A percentile compares a stretch with the other conserved stretches of the same genome.
Evolutionary conservation across 2,329 filamentous ascomycete genomes (phyloP).

Genomic region (Aspergillus fructus): DNA sequence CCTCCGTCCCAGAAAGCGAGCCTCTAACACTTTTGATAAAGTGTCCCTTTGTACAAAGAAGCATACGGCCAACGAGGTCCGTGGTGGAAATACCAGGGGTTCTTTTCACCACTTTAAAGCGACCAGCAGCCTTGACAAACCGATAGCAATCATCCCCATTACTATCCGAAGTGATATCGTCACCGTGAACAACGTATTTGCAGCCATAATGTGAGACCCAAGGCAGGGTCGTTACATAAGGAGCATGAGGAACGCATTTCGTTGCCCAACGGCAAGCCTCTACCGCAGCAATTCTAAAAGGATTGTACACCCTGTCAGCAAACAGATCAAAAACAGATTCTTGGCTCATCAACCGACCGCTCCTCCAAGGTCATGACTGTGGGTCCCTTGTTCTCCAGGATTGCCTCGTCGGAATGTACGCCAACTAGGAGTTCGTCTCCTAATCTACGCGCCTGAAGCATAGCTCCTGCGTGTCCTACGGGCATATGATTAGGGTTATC

Average conservation of each 20-base stretch:
- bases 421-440: constrained; percentile 87
- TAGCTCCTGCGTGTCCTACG: constrained; percentile 88
- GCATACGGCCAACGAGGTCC: constrained; percentile 96
- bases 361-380: constrained; percentile 95
- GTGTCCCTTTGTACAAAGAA: constrained; percentile 91
- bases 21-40: constrained; percentile 80
- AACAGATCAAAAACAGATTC: neutral
- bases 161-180: constrained; percentile 95
- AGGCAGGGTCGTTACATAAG: constrained; percentile 88
- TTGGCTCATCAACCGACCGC: constrained; percentile 53
- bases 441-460: constrained; percentile 90
- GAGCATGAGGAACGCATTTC: constrained; percentile 75
- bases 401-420: constrained; percentile 92
- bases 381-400: constrained; percentile 94
- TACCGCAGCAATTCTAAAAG: constrained; percentile 72
- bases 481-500: constrained; percentile 2
- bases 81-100: constrained; percentile 97
- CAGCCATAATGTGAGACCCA: constrained; percentile 97
- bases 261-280: constrained; percentile 96
- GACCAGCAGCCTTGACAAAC: constrained; percentile 88
- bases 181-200: constrained; percentile 92
- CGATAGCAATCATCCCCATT: constrained; percentile 95
- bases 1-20: constrained; percentile 69
- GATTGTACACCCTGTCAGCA: constrained; percentile 2
- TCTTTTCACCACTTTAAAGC: constrained; percentile 95